Evolutionary conservation across 257 asterid species (phyloP).

Genomic region (Nicotiana sylvestris): DNA sequence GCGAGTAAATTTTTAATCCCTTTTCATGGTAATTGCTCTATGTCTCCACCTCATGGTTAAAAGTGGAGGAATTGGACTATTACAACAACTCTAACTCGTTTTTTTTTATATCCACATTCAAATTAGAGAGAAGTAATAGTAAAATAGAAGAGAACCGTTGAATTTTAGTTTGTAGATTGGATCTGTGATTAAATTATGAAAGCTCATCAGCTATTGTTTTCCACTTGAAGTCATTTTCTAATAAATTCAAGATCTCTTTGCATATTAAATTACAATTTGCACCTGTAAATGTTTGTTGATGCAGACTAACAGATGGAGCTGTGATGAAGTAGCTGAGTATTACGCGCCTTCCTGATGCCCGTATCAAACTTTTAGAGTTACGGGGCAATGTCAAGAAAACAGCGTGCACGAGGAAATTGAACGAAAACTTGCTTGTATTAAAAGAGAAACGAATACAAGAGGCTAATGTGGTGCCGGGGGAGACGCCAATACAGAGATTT

Average conservation of each 20-base stretch:
- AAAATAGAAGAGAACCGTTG: too few relatives aligned
- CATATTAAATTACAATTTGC: neutral
- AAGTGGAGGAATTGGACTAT: too few relatives aligned
- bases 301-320: neutral
- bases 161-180: neutral
- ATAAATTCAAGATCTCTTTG: neutral
- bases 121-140: too few relatives aligned
- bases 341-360: neutral
- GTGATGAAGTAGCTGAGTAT: neutral
- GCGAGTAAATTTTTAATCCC: too few relatives aligned
- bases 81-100: too few relatives aligned
- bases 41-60: too few relatives aligned
- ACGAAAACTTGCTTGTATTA: neutral
- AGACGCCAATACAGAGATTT: too few relatives aligned
- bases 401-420: neutral
- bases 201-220: neutral
- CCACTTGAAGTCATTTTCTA: neutral
- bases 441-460: neutral
- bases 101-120: too few relatives aligned
- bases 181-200: conserved; percentile 3
- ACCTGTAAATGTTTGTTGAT: neutral
- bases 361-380: neutral
- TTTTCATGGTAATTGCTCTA: too few relatives aligned
- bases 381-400: neutral
- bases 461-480: neutral